A percentile compares a stretch with the other conserved stretches of the same genome.
Conservation (phyloP, 441 rosid species). For the Gossypium davidsonii region DNA sequence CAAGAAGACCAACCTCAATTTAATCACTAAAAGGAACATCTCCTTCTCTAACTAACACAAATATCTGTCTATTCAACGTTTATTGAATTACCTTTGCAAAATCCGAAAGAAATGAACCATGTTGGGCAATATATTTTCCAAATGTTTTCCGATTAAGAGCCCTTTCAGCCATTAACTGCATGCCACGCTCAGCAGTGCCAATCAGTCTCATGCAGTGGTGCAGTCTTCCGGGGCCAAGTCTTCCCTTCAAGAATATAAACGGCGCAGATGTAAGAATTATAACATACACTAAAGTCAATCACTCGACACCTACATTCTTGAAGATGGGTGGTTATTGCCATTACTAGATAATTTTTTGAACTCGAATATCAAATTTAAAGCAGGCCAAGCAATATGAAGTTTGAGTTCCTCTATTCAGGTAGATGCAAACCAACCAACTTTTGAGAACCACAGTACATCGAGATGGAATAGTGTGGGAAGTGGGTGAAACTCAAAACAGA, state of each 20-base stretch:
- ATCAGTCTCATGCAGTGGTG: conserved; percentile 97
- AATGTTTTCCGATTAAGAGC: conserved; percentile 75
- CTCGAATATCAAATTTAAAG: neutral
- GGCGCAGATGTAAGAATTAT: neutral
- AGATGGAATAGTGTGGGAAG: too few species aligned
- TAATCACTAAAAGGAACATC: neutral
- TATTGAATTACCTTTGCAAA: conserved; percentile 61
- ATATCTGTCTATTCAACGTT: neutral
- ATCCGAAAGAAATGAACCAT: conserved; percentile 83
- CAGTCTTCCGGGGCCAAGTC: conserved; percentile 97
- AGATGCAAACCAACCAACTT: neutral
- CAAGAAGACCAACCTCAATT: conserved; percentile 10
- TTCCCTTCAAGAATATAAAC: conserved; percentile 57
- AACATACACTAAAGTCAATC: neutral
- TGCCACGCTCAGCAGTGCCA: conserved; percentile 97
- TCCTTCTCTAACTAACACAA: neutral
- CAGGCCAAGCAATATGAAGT: neutral
- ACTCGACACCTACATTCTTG: neutral
- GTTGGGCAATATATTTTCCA: conserved; percentile 83
- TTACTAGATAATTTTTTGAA: neutral
- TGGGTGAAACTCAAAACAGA: neutral
- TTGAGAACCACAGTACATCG: neutral
- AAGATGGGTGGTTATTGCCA: neutral
- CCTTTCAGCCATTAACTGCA: conserved; percentile 87
- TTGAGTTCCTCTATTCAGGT: neutral